Conservation (phyloP, 805 yeast species). For the Zygotorulaspora danielsina region DNA sequence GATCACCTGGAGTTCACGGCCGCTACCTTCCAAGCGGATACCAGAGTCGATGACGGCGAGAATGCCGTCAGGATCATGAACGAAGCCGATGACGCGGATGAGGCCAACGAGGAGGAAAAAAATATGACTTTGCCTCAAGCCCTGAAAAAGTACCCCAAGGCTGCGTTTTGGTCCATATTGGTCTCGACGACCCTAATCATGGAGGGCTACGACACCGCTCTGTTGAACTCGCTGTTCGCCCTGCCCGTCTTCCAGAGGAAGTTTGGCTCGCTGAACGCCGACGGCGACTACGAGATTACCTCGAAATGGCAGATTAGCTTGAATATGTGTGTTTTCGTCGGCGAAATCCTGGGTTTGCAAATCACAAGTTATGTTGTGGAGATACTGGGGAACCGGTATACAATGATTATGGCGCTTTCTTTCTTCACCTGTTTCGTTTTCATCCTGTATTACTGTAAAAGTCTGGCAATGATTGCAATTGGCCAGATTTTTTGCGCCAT, state of each 20-base stretch:
- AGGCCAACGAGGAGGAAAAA: slow-evolving; percentile 26
- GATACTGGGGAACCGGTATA: slow-evolving; percentile 43
- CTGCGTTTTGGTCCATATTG: slow-evolving; percentile 45
- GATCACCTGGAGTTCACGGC: neutral
- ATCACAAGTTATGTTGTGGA: slow-evolving; percentile 44
- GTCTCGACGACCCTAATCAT: slow-evolving; percentile 43
- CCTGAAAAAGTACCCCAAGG: slow-evolving; percentile 41
- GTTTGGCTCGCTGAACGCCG: slow-evolving; percentile 38
- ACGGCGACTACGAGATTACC: slow-evolving; percentile 35
- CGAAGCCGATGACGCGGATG: slow-evolving; percentile 15
- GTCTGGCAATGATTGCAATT: slow-evolving; percentile 37
- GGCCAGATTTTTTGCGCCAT: slow-evolving; percentile 46
- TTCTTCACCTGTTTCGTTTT: slow-evolving; percentile 41
- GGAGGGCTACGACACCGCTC: slow-evolving; percentile 47
- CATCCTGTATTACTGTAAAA: slow-evolving; percentile 45
- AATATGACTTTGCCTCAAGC: slow-evolving; percentile 35
- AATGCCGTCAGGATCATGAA: neutral
- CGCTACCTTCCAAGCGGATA: neutral
- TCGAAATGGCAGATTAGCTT: slow-evolving; percentile 42
- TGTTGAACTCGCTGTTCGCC: slow-evolving; percentile 43
- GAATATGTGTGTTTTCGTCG: slow-evolving; percentile 32
- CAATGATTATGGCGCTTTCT: slow-evolving; percentile 34
- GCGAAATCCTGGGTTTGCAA: slow-evolving; percentile 46
- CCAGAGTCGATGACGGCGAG: neutral
- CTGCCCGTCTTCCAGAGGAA: slow-evolving; percentile 42